Evolutionary conservation across 495 filamentous ascomycete species (phyloP).

Genomic region (Monascus purpureus): DNA sequence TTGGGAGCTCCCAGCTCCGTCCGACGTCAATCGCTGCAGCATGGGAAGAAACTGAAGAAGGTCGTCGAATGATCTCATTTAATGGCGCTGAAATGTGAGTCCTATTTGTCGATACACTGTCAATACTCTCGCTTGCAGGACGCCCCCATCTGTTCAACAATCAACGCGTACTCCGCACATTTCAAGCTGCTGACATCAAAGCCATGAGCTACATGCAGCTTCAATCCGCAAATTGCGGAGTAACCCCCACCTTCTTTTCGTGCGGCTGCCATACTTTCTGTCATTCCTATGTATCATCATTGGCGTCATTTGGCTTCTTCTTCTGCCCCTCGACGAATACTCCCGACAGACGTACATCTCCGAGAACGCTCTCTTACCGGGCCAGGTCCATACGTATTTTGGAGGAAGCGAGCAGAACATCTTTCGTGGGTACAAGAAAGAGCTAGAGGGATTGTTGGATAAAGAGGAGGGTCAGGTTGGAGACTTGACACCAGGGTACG

Average conservation of each 20-base stretch:
- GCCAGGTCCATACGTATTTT: conserved; percentile 96
- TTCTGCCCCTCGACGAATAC: conserved; percentile 87
- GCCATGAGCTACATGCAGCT: too few species aligned
- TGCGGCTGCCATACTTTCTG: conserved; percentile 32
- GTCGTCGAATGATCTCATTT: conserved; percentile 11
- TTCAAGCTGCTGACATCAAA: too few species aligned
- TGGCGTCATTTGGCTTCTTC: conserved; percentile 81
- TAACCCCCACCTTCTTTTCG: conserved; percentile 27
- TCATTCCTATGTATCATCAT: conserved; percentile 79
- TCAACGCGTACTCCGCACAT: neutral
- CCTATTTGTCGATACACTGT: neutral
- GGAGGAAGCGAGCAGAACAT: conserved; percentile 89
- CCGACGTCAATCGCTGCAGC: neutral
- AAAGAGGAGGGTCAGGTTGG: conserved; percentile 9
- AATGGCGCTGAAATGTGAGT: conserved; percentile 34
- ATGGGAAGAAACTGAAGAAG: conserved; percentile 2
- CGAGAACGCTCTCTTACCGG: conserved; percentile 90
- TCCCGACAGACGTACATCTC: conserved; percentile 91
- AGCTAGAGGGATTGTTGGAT: conserved; percentile 42
- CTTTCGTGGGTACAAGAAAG: conserved; percentile 82
- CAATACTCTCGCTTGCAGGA: too few species aligned
- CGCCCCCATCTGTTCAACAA: too few species aligned
- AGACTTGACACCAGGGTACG: conserved; percentile 32
- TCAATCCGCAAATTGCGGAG: conserved; percentile 31
- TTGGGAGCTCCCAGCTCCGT: neutral